These are phyloP conservation scores for Fusarium tuaranense DNA, from an alignment of 2,329 filamentous ascomycete genomes.

Conservation along the genomic window DNA sequence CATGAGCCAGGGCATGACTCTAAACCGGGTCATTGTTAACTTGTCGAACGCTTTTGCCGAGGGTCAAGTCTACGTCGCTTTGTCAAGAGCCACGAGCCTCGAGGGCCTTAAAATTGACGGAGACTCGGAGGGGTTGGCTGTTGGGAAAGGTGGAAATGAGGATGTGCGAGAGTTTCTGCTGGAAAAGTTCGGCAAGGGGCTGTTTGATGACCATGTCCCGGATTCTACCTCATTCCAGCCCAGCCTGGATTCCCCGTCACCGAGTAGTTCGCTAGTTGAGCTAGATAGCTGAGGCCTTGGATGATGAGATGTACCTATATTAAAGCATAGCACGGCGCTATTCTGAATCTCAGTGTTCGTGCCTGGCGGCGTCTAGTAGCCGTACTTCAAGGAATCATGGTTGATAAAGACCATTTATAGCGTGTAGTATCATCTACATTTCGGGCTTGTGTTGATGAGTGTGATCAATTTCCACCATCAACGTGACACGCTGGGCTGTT, in stretches of 20 bases:
- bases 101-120: constrained; percentile 31
- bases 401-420: not conserved
- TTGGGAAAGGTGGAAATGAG: not conserved
- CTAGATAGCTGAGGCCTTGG: not conserved
- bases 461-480: not conserved
- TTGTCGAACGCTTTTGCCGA: constrained; percentile 63
- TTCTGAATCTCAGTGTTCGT: not conserved
- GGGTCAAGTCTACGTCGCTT: constrained; percentile 69
- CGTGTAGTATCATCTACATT: not conserved
- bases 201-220: not conserved
- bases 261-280: not conserved
- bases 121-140: not conserved
- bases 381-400: not conserved
- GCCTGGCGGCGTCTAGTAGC: not conserved
- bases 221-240: not conserved
- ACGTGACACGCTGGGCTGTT: not conserved
- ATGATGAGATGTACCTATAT: not conserved
- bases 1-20: constrained; percentile 72
- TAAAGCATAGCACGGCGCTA: no score
- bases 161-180: not conserved
- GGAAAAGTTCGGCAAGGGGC: not conserved
- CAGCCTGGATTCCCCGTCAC: not conserved
- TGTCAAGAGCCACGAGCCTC: constrained; percentile 38
- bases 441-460: not conserved
- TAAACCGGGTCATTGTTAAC: constrained; percentile 69